These are phyloP conservation scores for Lactarius hengduanensis DNA, from an alignment of 768 basidiomycete species.

Conservation along the genomic window DNA sequence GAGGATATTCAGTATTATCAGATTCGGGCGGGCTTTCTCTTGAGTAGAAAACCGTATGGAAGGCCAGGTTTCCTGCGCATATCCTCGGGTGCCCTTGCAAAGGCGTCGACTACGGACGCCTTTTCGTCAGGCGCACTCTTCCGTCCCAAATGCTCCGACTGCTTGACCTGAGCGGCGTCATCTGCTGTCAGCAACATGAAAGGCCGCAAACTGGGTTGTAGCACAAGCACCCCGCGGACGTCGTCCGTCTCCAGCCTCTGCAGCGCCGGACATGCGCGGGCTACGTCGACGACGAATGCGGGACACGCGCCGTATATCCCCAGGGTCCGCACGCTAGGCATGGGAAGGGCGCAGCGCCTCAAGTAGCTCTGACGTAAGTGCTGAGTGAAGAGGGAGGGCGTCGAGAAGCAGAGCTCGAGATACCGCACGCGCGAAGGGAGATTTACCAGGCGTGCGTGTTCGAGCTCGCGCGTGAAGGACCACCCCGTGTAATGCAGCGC, in stretches of 20 bases:
- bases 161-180: background rate
- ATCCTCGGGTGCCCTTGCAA: background rate
- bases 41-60: background rate
- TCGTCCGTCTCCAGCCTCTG: constrained; percentile 28
- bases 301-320: constrained; percentile 31
- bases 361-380: constrained; percentile 21
- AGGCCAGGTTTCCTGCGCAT: background rate
- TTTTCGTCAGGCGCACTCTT: background rate
- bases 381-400: constrained; percentile 30
- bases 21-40: background rate
- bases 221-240: constrained; percentile 4
- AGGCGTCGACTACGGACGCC: background rate
- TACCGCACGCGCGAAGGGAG: constrained; percentile 37
- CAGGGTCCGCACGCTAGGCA: constrained; percentile 32
- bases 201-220: constrained; percentile 22
- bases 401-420: constrained; percentile 37
- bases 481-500: constrained; percentile 36
- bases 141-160: background rate
- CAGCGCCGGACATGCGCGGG: constrained; percentile 31
- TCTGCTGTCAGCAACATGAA: constrained; percentile 14
- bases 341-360: constrained; percentile 23
- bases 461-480: constrained; percentile 39
- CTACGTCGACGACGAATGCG: constrained; percentile 31
- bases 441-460: constrained; percentile 34
- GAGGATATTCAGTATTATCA: background rate